Evolutionary conservation across 192 early-diverging fungal species (phyloP), one percentile per base, ranked within the genome.

Genomic region (Geranomyces variabilis): DNA sequence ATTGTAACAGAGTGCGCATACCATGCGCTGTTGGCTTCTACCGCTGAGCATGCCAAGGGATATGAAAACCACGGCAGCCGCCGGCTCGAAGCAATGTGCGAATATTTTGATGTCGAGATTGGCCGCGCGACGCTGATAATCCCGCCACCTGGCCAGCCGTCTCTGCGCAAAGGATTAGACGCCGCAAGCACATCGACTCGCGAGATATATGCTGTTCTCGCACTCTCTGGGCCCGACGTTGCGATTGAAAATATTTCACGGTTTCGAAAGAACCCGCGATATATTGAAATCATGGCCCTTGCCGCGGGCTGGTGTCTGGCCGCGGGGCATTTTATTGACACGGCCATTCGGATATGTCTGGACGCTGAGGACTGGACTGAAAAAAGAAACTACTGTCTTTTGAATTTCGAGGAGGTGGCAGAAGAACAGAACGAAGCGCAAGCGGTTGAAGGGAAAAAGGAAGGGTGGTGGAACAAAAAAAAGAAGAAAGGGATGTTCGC

Each of bases 221-320:
- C 47, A 3, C 19, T 44, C 2, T 63, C 53, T 33, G 80, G 80
- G 10, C 57, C 70, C 7, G 84, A 85, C 26, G 55, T 69, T n/a
- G 53, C 77, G 1, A 26, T 76, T 10, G 62, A 73, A 47, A 80
- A 85, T 31, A 49, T 85, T 8, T 22, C 55, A 1, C 76, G 76
- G 29, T 85, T 79, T 64, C 55, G 71, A 24, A 85, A 85, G 61
- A 80, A 81, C 59, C 84, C 84, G 33, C 63, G 84, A 30, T 85
- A 81, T 53, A 48, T 85, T 29, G 84, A 85, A 70, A 30, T 85
- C 14, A 47, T 79, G 51, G 31, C 67, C 0, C 36, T 63, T 3
- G 68, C 70, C 36, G 69, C 71, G 44, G 64, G 48, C 21, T 82
- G 80, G 84, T 74, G 66, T 47, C 31, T 80, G 0, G 63, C 24